phyloP scores from a whole-genome alignment of 495 filamentous ascomycete species.

The Penicillium chermesinum region DNA sequence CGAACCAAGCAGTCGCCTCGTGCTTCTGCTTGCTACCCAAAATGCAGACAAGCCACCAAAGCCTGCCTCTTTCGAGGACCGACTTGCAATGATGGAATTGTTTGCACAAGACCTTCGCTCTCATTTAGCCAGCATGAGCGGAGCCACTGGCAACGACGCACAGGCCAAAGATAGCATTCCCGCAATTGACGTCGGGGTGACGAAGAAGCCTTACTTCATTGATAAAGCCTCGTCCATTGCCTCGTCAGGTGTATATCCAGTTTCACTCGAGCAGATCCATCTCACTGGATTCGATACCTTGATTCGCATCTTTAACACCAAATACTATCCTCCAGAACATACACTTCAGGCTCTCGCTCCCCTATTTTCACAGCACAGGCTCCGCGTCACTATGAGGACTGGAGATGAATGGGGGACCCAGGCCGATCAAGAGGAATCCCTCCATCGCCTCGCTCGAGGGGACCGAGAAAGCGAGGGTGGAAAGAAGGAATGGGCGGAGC shows the following conservation, averaged over 20 bases:
- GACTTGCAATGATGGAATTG: slow-evolving; percentile 80
- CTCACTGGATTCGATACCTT: slow-evolving; percentile 86
- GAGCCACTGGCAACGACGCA: background rate
- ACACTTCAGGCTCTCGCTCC: slow-evolving; percentile 53
- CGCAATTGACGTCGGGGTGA: slow-evolving; percentile 72
- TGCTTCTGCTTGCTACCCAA: slow-evolving; percentile 80
- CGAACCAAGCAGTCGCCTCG: slow-evolving; percentile 46
- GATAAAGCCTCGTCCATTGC: slow-evolving; percentile 75
- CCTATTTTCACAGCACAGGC: slow-evolving; percentile 63
- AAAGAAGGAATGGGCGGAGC: slow-evolving; percentile 59
- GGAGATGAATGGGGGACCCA: slow-evolving; percentile 59
- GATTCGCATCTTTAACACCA: slow-evolving; percentile 72
- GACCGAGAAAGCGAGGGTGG: slow-evolving; percentile 53
- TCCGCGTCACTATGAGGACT: slow-evolving; percentile 69
- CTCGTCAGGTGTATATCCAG: slow-evolving; percentile 44
- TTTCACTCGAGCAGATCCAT: slow-evolving; percentile 59
- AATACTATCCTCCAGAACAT: slow-evolving; percentile 68
- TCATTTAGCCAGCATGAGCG: slow-evolving; percentile 18
- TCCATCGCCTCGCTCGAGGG: slow-evolving; percentile 48
- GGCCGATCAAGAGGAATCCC: slow-evolving; percentile 55
- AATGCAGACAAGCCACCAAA: slow-evolving; percentile 92
- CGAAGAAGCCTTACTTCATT: slow-evolving; percentile 75
- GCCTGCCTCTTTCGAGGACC: slow-evolving; percentile 74
- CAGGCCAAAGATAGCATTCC: slow-evolving; percentile 19
- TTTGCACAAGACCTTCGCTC: slow-evolving; percentile 62